These are phyloP conservation scores for Xylaria hypoxylon DNA, from an alignment of 2,329 filamentous ascomycete species.

Conservation along the genomic window DNA sequence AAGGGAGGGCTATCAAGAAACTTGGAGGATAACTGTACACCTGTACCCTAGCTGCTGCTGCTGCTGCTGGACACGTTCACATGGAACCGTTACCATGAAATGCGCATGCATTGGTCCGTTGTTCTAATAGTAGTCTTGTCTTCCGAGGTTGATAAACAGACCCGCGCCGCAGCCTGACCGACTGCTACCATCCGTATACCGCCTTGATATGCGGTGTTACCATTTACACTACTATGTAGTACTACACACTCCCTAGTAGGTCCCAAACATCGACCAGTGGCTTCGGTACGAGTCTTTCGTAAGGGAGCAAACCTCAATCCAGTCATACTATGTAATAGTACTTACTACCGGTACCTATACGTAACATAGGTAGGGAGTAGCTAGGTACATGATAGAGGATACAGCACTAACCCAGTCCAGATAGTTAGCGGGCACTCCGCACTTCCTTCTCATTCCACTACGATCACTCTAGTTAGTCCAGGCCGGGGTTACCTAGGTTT, in stretches of 20 bases:
- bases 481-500: too few relatives aligned
- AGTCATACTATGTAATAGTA: too few relatives aligned
- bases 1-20: background rate
- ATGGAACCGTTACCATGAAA: constrained; percentile 29
- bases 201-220: constrained; percentile 10
- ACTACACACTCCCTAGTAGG: background rate
- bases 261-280: background rate
- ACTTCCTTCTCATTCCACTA: constrained; percentile 27
- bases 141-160: background rate
- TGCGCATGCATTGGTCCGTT: constrained; percentile 22
- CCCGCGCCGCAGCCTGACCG: constrained; percentile 18
- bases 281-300: background rate
- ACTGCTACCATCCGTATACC: constrained; percentile 27
- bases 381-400: background rate
- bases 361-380: background rate
- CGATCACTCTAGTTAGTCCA: too few relatives aligned
- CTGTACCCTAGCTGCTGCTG: background rate
- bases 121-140: constrained; percentile 7
- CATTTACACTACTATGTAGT: too few relatives aligned
- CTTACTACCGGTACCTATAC: background rate
- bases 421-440: constrained; percentile 26
- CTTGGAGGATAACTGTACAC: constrained; percentile 21
- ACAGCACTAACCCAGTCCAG: constrained; percentile 1
- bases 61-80: constrained; percentile 24
- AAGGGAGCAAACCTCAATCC: too few relatives aligned